Base-by-base conservation (phyloP, 345 rosid species). In the Eucalyptus leucophloia region DNA sequence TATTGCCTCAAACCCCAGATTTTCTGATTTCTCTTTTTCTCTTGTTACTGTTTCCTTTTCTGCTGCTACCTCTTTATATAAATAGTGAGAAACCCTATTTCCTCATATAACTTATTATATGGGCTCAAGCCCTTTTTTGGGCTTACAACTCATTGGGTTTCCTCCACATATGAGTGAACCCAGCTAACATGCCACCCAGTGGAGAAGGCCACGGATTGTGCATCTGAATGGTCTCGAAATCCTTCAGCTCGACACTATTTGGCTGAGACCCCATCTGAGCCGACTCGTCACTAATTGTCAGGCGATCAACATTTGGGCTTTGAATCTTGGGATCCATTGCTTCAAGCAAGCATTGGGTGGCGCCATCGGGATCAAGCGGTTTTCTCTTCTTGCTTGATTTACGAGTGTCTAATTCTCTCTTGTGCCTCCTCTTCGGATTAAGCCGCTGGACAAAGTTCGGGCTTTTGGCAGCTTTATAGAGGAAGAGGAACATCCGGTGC, bases 401-500 rank as follows among this genome's bases (percentile, higher is more conserved):
- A 54, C 86, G 89, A 72, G 82, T 60, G 87, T 91, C 17, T 89
- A 85, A 15, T 62, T 30, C 82, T 91, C 42, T 94, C 92, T 92
- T 87, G 89, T 86, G 42, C 91, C 91, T 94, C 88, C 90, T 94
- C 93, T 88, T 94, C 87, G 93, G 42, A 91, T 86, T 86, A 96
- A 77, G n/a, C 30, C 89, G 94, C 26, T 89, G 94, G 62, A 95
- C 85, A 67, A 94, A 92, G 54, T 80, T 89, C 9, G 95, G 95
- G 81, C 85, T 87, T 89, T 86, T 91, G 58, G 90, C 88, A 3
- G 95, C 91, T 89, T 93, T 95, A 51, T 87, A 83, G 13, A 94
- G 92, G 94, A 96, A 96, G 87, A 85, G 89, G 81, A 94, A 87
- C 93, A 93, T 94, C 86, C 92, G 89, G 86, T 95, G 96, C 91